Evolutionary conservation across 2,329 filamentous ascomycete genomes (phyloP).

Genomic region (Fusarium pseudonygamai): DNA sequence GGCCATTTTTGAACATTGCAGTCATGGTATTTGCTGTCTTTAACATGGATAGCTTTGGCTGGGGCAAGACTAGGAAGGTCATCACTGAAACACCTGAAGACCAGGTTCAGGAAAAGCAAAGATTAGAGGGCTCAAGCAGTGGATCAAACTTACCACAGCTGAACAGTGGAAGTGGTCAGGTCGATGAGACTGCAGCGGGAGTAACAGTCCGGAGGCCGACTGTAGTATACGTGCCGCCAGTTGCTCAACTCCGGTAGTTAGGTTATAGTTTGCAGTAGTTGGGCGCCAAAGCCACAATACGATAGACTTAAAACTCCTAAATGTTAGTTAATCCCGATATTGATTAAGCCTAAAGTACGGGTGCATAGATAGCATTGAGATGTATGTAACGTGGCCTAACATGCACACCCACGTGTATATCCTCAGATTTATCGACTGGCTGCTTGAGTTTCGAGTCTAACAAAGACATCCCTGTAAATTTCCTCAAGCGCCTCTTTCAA

Average conservation of each 20-base stretch:
- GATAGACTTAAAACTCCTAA: neutral
- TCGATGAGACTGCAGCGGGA: neutral
- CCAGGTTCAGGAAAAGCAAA: slow-evolving; percentile 8
- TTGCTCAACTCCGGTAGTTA: neutral
- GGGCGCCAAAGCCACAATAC: neutral
- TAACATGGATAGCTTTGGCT: slow-evolving; percentile 43
- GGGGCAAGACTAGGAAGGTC: slow-evolving; percentile 42
- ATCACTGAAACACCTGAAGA: slow-evolving; percentile 15
- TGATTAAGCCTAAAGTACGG: neutral
- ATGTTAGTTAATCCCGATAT: neutral
- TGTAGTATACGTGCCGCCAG: slow-evolving; percentile 14
- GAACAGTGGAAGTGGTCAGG: neutral
- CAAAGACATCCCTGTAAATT: neutral
- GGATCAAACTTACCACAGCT: neutral
- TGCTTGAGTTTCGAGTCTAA: neutral
- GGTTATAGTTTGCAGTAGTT: neutral
- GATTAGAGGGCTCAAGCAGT: neutral
- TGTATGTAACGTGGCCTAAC: too few species aligned
- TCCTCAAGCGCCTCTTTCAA: neutral
- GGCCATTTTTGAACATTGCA: slow-evolving; percentile 40
- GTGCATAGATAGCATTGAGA: neutral
- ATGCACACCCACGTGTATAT: neutral
- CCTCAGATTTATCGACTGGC: neutral
- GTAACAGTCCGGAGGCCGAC: neutral
- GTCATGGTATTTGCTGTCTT: slow-evolving; percentile 42